Evolutionary conservation across 2,329 filamentous ascomycete species (phyloP).

Genomic region (Chaetomium strumarium): DNA sequence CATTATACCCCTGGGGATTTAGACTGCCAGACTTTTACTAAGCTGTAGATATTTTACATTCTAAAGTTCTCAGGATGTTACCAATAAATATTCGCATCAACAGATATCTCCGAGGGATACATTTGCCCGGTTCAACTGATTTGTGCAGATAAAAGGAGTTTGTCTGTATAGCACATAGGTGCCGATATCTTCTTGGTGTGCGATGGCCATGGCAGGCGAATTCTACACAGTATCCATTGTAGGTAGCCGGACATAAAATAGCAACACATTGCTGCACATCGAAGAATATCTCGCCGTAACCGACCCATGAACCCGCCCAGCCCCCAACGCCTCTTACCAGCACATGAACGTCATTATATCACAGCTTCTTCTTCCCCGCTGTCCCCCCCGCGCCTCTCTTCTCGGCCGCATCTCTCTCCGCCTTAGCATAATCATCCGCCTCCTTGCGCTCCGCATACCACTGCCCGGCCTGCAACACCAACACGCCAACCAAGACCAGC

Average conservation of each 20-base stretch:
- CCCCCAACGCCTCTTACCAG: not conserved
- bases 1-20: conserved; percentile 1
- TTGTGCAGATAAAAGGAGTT: too few species aligned
- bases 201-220: too few species aligned
- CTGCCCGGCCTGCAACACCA: conserved; percentile 91
- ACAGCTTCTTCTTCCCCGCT: conserved; percentile 18
- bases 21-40: conserved; percentile 3
- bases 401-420: conserved; percentile 30
- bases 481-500: conserved; percentile 81
- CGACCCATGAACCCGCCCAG: not conserved
- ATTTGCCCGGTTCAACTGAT: too few species aligned
- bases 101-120: too few species aligned
- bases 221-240: too few species aligned
- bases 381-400: conserved; percentile 17
- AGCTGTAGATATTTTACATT: conserved; percentile 2
- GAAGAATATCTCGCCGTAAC: not conserved
- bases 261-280: too few species aligned
- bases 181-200: too few species aligned
- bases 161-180: too few species aligned
- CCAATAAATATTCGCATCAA: not conserved
- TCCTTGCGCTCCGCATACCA: conserved; percentile 98
- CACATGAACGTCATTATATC: not conserved
- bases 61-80: not conserved
- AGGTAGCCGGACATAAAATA: too few species aligned
- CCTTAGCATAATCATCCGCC: conserved; percentile 66